Base-by-base conservation (phyloP, 371 early-diverging fungal species). In the Syncephalastrum monosporum region DNA sequence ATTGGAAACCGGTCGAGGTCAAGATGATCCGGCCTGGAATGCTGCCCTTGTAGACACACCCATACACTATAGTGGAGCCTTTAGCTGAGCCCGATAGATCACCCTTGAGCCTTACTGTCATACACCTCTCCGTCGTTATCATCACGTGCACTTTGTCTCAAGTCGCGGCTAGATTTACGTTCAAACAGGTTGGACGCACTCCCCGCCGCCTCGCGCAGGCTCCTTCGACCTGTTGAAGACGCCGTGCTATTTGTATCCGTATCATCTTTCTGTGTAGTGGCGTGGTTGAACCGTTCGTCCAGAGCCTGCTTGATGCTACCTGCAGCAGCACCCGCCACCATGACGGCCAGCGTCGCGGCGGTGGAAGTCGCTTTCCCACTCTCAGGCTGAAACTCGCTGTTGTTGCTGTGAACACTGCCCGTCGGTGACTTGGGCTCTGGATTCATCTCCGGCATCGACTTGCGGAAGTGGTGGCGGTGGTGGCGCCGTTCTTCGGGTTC, bases 11-110 rank as follows among this genome's bases (percentile, higher is more conserved):
- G 10, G 49, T 56, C 5, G 45, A 46, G 7, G 55, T 33, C 1
- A 75, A 17, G 0, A 54, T 41, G 44, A 75, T 66, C 0, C 75
- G 63, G 2, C 75, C 75, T 7, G 72, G 71, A 27, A 75, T 69
- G 7, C 58, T 67, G 3, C 65, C 70, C 19, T 60, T 58, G 47
- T 69, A 73, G 53, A 69, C 59, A 38, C 73, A 72, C 1, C 72
- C 69, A 49, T 64, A 72, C 1, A 61, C 72, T 72, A 55, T 44
- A n/a, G 10, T 5, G 1, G 49, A 13, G 5, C 7, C 1, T 27
- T 14, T 47, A 50, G 45, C 6, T 51, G 2, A 38, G 48, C 13
- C 25, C 3, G 3, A 21, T 12, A 46, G 13, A 21, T 49, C 47
- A 38, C 38, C 41, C 19, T 46, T 56, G 16, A 33, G 25, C 12